A percentile compares a stretch with the other conserved stretches of the same genome.
Evolutionary conservation across 768 basidiomycete genomes (phyloP).

Genomic region (Pleurotus tuoliensis): DNA sequence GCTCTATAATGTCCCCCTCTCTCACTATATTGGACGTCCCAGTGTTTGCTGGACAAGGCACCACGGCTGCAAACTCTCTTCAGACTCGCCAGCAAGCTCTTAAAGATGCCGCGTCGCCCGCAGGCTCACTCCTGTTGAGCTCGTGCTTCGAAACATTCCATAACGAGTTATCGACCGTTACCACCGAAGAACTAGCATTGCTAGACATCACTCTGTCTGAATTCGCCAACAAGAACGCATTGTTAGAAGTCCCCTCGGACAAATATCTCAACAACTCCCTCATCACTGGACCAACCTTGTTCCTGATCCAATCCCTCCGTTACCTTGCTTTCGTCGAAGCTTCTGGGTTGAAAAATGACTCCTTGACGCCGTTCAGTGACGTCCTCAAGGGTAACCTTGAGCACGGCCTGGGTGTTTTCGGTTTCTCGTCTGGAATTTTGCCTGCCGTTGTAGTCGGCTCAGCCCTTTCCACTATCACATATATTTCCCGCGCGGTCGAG

Average conservation of each 20-base stretch:
- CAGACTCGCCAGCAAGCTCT: slow-evolving; percentile 34
- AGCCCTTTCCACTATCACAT: slow-evolving; percentile 27
- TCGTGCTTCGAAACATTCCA: slow-evolving; percentile 50
- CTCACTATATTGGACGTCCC: slow-evolving; percentile 31
- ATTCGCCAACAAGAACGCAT: slow-evolving; percentile 34
- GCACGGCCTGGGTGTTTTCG: slow-evolving; percentile 33
- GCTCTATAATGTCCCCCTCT: not conserved
- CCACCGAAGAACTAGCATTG: slow-evolving; percentile 28
- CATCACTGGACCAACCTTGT: slow-evolving; percentile 42
- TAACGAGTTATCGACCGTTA: slow-evolving; percentile 43
- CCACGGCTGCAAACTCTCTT: slow-evolving; percentile 25
- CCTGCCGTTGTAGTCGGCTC: slow-evolving; percentile 39
- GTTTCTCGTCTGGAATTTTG: slow-evolving; percentile 44
- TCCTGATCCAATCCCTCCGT: slow-evolving; percentile 48
- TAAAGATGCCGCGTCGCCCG: slow-evolving; percentile 35
- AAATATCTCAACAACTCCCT: slow-evolving; percentile 42
- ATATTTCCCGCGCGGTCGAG: slow-evolving; percentile 31
- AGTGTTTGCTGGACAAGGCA: slow-evolving; percentile 57
- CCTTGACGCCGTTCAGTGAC: slow-evolving; percentile 21
- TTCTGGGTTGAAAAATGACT: slow-evolving; percentile 4
- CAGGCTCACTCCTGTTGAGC: slow-evolving; percentile 40
- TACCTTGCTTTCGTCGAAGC: slow-evolving; percentile 43
- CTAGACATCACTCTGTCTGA: slow-evolving; percentile 38
- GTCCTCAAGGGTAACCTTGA: slow-evolving; percentile 29
- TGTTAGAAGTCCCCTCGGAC: slow-evolving; percentile 32